Evolutionary conservation across 2,329 filamentous ascomycete species (phyloP), one percentile per base, ranked within the genome.

Genomic region (Sphaerostilbella broomeana): DNA sequence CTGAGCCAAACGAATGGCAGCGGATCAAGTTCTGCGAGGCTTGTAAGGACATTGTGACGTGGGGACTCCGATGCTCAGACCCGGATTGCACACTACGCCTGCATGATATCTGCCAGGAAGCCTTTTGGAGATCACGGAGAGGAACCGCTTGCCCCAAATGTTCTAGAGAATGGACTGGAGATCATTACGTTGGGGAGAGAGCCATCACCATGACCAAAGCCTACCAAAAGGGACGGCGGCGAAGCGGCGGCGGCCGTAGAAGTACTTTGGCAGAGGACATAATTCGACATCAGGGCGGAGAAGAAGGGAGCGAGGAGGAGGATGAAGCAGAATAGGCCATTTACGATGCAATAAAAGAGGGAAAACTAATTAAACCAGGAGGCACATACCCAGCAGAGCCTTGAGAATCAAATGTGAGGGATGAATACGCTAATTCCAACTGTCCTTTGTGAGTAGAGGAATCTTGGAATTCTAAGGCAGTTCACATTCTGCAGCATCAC

Each of bases 1-100:
- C 70, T 2, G 77, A 77, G 8, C 63, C 67, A 1, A 62, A 65
- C n/a, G 77, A 77, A 22, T 79, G 75, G 69, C 75, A 86, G 56
- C 78, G 79, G 46, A 84, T 98, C 58, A 94, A 92, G 64, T 78
- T 81, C 47, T 98, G 92, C 58, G 77, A 84, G 54, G 88, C 86
- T 1, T 98, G 92, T 62, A 84, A 79, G 59, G 88, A 95, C 48
- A 83, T 97, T 46, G 77, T 97, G 27, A 98, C 90, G 1, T 67
- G 84, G 47, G 88, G 89, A 1, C 75, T 88, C 69, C 75, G 89
- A 39, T 95, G 89, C 61, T 60, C 70, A 3, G 73, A 84, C 44
- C 63, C 73, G 25, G 71, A 79, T 15, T 95, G 89, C 58, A 67
- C 63, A 20, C 71, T 79, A 9, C 71, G 89, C 9, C 60, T 95